A percentile compares a stretch with the other conserved stretches of the same genome.
phyloP scores from a whole-genome alignment of 2,329 filamentous ascomycete genomes.

The Neofusicoccum kwambonambiense region DNA sequence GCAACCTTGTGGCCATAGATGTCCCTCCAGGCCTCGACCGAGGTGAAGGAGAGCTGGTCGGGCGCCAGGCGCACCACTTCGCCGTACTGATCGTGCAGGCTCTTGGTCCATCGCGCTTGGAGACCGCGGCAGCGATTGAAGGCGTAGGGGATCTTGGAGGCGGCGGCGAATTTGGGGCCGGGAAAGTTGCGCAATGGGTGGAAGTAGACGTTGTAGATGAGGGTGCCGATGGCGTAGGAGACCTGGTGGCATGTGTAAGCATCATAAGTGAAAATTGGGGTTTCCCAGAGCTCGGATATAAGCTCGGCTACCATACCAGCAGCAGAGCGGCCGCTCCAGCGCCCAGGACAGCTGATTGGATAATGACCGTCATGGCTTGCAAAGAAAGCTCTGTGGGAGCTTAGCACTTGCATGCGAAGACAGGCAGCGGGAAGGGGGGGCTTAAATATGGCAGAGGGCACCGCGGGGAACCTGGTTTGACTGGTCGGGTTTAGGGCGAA shows the following conservation, averaged over 20 bases:
- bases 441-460: not conserved
- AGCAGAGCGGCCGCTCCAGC: not conserved
- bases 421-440: not conserved
- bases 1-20: slow-evolving; percentile 21
- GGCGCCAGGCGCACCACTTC: slow-evolving; percentile 17
- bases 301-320: not conserved
- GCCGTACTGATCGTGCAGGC: slow-evolving; percentile 16
- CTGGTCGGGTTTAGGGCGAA: too few relatives aligned
- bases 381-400: not conserved
- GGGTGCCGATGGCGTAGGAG: not conserved
- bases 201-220: slow-evolving; percentile 18
- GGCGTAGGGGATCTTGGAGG: slow-evolving; percentile 3
- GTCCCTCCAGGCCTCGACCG: slow-evolving; percentile 19
- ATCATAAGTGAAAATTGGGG: too few relatives aligned
- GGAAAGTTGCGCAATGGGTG: slow-evolving; percentile 18
- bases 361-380: not conserved
- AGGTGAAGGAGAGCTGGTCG: slow-evolving; percentile 16
- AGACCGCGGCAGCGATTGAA: not conserved
- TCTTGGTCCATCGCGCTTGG: not conserved
- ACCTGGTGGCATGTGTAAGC: not conserved
- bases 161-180: slow-evolving; percentile 16
- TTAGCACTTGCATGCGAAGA: not conserved
- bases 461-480: not conserved
- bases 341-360: not conserved
- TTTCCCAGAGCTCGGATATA: too few relatives aligned